A percentile compares a stretch with the other conserved stretches of the same genome.
phyloP scores from a whole-genome alignment of 2,329 filamentous ascomycete species.

The Cryphonectria japonica region DNA sequence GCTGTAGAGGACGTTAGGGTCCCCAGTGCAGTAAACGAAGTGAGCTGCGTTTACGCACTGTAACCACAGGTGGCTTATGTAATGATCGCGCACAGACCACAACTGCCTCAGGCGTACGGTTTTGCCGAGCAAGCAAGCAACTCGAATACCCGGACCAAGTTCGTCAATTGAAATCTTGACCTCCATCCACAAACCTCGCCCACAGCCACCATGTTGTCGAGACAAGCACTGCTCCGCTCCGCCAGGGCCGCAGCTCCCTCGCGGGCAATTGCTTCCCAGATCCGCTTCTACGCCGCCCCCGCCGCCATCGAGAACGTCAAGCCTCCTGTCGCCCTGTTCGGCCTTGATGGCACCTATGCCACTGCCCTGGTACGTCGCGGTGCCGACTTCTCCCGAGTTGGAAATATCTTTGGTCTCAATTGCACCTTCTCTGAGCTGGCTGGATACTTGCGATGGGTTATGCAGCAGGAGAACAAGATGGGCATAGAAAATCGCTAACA shows the following conservation, averaged over 20 bases:
- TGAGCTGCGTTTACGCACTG: neutral
- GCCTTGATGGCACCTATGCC: slow-evolving; percentile 97
- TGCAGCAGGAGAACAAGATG: slow-evolving; percentile 15
- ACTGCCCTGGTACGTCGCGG: slow-evolving; percentile 83
- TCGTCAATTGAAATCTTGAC: slow-evolving; percentile 30
- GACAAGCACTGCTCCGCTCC: slow-evolving; percentile 60
- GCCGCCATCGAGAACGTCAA: slow-evolving; percentile 69
- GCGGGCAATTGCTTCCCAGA: slow-evolving; percentile 61
- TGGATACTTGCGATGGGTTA: slow-evolving; percentile 14
- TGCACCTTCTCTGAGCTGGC: neutral
- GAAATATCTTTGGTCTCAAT: slow-evolving; percentile 14
- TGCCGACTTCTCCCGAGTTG: slow-evolving; percentile 19
- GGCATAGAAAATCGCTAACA: slow-evolving; percentile 33
- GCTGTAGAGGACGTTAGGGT: neutral
- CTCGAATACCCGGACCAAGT: slow-evolving; percentile 28
- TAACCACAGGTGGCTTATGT: slow-evolving; percentile 15
- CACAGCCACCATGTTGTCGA: slow-evolving; percentile 58
- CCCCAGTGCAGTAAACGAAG: neutral
- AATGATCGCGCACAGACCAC: neutral
- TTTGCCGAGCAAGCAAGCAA: slow-evolving; percentile 28
- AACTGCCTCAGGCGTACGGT: slow-evolving; percentile 23
- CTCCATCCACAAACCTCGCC: slow-evolving; percentile 33
- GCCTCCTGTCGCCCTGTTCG: slow-evolving; percentile 89
- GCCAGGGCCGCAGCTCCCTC: slow-evolving; percentile 62
- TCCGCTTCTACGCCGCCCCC: slow-evolving; percentile 76